Conservation (phyloP, 2,329 filamentous ascomycete species). For the Colletotrichum sp. region DNA sequence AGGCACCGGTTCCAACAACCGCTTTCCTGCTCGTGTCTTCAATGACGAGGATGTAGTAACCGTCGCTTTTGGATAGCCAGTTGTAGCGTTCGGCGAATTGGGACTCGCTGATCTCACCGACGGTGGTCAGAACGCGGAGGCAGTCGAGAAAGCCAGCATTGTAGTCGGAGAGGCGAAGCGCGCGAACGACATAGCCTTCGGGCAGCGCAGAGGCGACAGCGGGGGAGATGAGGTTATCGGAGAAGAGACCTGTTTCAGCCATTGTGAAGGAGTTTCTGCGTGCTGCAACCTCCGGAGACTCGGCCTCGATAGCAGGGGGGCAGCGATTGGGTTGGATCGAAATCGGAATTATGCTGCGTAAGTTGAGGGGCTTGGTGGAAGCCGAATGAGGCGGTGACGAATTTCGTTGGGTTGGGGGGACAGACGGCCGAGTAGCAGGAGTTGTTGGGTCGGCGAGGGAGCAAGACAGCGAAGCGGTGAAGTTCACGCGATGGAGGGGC, state of each 20-base stretch:
- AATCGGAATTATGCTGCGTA: not conserved
- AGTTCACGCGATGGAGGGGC: not conserved
- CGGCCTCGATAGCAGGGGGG: not conserved
- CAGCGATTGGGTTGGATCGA: not conserved
- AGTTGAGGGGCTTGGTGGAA: not conserved
- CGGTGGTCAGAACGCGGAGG: slow-evolving; percentile 87
- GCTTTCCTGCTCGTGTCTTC: slow-evolving; percentile 67
- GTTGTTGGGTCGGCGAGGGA: not conserved
- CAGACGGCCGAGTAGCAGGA: not conserved
- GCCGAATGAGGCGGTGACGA: not conserved
- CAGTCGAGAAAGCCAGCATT: slow-evolving; percentile 86
- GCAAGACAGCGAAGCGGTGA: slow-evolving; percentile 10
- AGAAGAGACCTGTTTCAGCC: slow-evolving; percentile 71
- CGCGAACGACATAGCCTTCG: slow-evolving; percentile 80
- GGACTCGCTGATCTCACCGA: slow-evolving; percentile 81
- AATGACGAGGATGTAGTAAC: slow-evolving; percentile 88
- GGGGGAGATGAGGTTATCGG: slow-evolving; percentile 76
- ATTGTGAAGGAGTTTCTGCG: not conserved
- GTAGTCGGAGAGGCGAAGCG: slow-evolving; percentile 80
- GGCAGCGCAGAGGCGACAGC: slow-evolving; percentile 75
- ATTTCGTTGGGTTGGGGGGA: slow-evolving; percentile 6
- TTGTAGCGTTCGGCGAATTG: slow-evolving; percentile 82
- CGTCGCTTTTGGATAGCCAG: slow-evolving; percentile 75
- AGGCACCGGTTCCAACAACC: slow-evolving; percentile 87
- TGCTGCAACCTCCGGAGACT: not conserved